Base-by-base conservation (phyloP, 208 protist genomes). In the Trypanosoma avium region DNA sequence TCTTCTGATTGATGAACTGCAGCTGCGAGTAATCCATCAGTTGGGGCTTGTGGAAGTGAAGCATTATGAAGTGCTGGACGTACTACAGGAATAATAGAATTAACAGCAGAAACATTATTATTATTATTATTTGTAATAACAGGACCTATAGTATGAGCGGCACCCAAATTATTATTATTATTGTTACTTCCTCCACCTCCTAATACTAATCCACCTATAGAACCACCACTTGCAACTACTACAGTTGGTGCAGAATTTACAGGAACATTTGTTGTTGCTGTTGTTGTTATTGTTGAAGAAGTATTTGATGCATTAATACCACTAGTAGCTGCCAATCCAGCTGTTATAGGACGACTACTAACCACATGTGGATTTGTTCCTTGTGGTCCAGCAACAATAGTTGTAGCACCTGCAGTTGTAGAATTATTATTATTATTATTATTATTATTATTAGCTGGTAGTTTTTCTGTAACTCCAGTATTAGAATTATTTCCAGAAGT, bases 1-100 rank as follows among this genome's bases (percentile, higher is more conserved):
- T 86, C 85, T 43, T 93, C 81, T 61, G 83, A 68, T 52, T 89
- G 78, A 27, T 84, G 74, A 9, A 82, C 63, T 45, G 81, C 87
- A 12, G 77, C 80, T 10, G 88, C 78, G 38, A 96, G 61, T 17
- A 78, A 63, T 10, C 89, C 86, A 61, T 96, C 87, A 42, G 61
- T 69, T 4, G 75, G 61, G 2, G 76, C 57, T 61, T 90, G 82
- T 48, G 82, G 90, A 27, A 96, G 77, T 10, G 80, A 65, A 10
- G 76, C 36, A 75, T 93, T 95, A 56, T 82, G 80, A 35, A 92
- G 73, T 22, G 73, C 73, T 8, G 61, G 73, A 12, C 86, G 83
- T 29, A 78, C 70, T 15, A 38, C 70, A 52, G 57, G 65, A 17
- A 47, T 54, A 3, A 52, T 32, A 29, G 72, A 42, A 47, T 21